Base-by-base conservation (phyloP, 805 yeast species). In the Saturnispora dispora region DNA sequence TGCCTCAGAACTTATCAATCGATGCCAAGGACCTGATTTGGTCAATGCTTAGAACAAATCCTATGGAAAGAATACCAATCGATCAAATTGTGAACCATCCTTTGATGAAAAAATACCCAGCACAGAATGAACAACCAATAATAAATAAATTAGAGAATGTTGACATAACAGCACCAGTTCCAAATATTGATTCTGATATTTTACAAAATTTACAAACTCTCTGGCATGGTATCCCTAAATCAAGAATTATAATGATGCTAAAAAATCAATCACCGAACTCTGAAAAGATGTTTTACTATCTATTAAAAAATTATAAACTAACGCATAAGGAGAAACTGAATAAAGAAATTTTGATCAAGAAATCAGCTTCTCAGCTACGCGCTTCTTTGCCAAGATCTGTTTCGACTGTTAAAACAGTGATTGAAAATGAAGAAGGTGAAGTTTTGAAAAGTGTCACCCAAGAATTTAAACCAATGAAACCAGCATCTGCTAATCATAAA, bases 21-120 rank as follows among this genome's bases (percentile, higher is more conserved):
- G 91, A 85, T 60, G 90, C 93, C 2, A 76, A 76, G 58, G 82
- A 83, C 61, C 73, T 86, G 51, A 77, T 86, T 42, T 67, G 77
- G 54, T 74, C 71, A 57, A 84, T 85, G 82, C 68, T 86, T 40
- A 76, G 81, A 30, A 82, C 83, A 18, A 77, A 86, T 59, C 96
- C 96, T 5, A 72, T 69, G 28, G 74, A 78, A 57, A 77, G 97
- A 69, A 77, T 88, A 35, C 72, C 79, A 45, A 87, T 93, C 5
- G 77, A 76, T 23, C 76, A 77, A 47, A 83, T 89, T 22, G 69
- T 86, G 45, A 60, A 66, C 39, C 88, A 83, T 65, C 79, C 81
- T 10, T 71, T 83, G 52, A 62, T 81, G 49, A 58, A 55, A 46
- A 78, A 78, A 62, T 78, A 78, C 57, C 80, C 81, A 6, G 71